phyloP scores from a whole-genome alignment of 495 filamentous ascomycete genomes.

The Bathelium albidoporum region DNA sequence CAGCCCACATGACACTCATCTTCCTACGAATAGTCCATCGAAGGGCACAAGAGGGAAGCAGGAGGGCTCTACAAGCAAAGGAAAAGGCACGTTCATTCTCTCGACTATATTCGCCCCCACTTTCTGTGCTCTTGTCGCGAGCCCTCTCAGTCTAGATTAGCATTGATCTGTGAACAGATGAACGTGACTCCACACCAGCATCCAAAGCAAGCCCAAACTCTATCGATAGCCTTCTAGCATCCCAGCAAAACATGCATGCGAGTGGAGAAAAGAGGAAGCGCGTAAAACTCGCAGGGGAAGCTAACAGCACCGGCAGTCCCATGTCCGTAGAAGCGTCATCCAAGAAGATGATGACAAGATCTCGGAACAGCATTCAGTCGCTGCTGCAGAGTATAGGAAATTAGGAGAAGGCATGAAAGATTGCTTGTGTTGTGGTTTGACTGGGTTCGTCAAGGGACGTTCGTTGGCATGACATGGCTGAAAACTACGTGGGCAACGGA shows the following conservation, averaged over 20 bases:
- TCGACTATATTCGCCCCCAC: too few relatives aligned
- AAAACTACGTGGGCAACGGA: background rate
- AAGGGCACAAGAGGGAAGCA: constrained; percentile 11
- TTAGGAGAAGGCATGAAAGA: background rate
- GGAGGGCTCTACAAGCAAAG: constrained; percentile 8
- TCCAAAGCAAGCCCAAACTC: background rate
- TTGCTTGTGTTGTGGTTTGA: background rate
- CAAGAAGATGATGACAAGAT: background rate
- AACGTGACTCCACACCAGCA: background rate
- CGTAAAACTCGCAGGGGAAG: background rate
- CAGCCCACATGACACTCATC: constrained; percentile 2
- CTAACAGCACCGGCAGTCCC: background rate
- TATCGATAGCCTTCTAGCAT: background rate
- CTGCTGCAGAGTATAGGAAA: background rate
- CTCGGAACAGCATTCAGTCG: background rate
- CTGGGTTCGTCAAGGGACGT: background rate
- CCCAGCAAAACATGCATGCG: background rate
- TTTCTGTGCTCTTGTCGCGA: too few relatives aligned
- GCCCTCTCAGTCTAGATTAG: background rate
- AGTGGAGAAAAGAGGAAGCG: background rate
- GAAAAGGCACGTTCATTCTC: background rate
- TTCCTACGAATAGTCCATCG: constrained; percentile 2
- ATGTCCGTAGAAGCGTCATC: background rate
- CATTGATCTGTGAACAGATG: background rate
- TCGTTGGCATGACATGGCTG: background rate